Conservation (phyloP, 306 rosid genomes). For the Heteromeles arbutifolia region DNA sequence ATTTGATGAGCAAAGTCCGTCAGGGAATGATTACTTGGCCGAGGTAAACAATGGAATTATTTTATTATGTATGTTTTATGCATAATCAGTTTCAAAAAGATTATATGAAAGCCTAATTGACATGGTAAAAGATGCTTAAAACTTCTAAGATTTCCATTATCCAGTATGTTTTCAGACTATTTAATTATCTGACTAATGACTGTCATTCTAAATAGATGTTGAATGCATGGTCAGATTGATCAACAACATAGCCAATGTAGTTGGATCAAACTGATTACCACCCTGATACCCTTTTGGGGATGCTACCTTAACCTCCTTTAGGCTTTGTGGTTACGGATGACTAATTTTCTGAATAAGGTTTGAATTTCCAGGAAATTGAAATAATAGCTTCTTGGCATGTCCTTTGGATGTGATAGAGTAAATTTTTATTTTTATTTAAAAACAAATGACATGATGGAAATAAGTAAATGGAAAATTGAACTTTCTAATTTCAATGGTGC, state of each 20-base stretch:
- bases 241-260: neutral
- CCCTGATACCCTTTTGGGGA: neutral
- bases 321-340: neutral
- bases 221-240: neutral
- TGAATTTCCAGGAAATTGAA: neutral
- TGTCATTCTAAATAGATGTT: neutral
- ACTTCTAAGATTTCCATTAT: neutral
- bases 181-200: neutral
- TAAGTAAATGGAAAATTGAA: no score
- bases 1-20: constrained; percentile 80
- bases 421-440: no score
- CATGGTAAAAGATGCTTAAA: neutral
- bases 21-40: constrained; percentile 90
- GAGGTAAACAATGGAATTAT: constrained; percentile 47
- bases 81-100: neutral
- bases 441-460: no score
- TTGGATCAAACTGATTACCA: neutral
- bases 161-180: neutral
- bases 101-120: neutral
- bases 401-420: neutral
- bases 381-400: neutral
- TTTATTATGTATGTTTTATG: neutral
- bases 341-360: neutral
- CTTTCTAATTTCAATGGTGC: neutral
- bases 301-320: neutral